phyloP scores from a whole-genome alignment of 306 rosid genomes.

The Trifolium dubium region DNA sequence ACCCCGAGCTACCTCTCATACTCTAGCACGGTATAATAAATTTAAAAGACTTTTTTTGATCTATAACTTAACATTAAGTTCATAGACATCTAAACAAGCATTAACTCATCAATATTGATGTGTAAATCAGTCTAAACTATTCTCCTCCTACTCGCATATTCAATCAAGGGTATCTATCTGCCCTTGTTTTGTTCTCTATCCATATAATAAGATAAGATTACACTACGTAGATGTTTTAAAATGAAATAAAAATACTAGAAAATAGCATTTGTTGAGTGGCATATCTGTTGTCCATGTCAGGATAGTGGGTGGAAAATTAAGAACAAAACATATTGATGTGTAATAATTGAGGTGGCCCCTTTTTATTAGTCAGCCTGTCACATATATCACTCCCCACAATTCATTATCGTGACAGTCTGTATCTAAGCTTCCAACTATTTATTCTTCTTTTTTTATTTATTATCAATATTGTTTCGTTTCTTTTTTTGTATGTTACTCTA shows the following conservation, averaged over 20 bases:
- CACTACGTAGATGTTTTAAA: background rate
- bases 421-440: slow-evolving; percentile 25
- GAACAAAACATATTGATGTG: background rate
- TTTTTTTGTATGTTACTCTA: no score
- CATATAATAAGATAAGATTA: slow-evolving; percentile 5
- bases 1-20: no score
- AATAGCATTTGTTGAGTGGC: slow-evolving; percentile 34
- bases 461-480: background rate
- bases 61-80: no score
- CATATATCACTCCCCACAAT: slow-evolving; percentile 32
- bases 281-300: slow-evolving; percentile 44
- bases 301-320: slow-evolving; percentile 44
- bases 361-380: slow-evolving; percentile 50
- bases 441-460: background rate
- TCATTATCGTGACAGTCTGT: slow-evolving; percentile 19
- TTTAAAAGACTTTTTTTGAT: no score
- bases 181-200: background rate
- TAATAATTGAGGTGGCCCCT: slow-evolving; percentile 26
- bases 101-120: no score
- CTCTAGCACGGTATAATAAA: no score
- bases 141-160: no score
- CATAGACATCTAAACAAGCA: no score
- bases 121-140: no score
- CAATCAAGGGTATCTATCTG: no score
- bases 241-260: background rate